These are phyloP conservation scores for Paracorniculantispora psalliotae DNA, from an alignment of 2,329 filamentous ascomycete species.

Conservation along the genomic window DNA sequence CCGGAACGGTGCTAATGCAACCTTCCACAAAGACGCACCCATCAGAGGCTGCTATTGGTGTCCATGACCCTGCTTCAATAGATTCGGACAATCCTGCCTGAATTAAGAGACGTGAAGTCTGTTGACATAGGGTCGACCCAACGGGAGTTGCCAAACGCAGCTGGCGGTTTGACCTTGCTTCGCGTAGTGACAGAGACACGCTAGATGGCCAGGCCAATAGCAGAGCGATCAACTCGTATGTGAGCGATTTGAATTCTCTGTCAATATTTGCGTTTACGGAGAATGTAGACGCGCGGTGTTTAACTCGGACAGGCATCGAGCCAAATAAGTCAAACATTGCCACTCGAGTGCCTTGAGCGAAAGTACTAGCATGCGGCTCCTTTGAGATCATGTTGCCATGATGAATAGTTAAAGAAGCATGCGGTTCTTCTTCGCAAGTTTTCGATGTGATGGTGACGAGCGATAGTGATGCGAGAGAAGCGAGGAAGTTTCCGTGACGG, in stretches of 20 bases:
- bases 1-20: conserved; percentile 65
- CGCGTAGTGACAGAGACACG: conserved; percentile 55
- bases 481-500: conserved; percentile 67
- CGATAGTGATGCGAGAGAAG: conserved; percentile 70
- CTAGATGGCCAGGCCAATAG: conserved; percentile 63
- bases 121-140: conserved; percentile 18
- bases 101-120: conserved; percentile 48
- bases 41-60: conserved; percentile 63
- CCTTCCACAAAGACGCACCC: conserved; percentile 60
- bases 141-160: conserved; percentile 31
- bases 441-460: conserved; percentile 72
- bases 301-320: conserved; percentile 83
- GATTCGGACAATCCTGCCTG: conserved; percentile 61
- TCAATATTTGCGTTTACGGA: conserved; percentile 46
- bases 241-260: conserved; percentile 62
- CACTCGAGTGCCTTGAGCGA: conserved; percentile 68
- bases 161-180: conserved; percentile 36
- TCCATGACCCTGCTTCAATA: conserved; percentile 55
- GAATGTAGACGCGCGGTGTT: conserved; percentile 60
- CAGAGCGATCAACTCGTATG: conserved; percentile 54
- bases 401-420: conserved; percentile 65
- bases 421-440: conserved; percentile 53
- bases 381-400: conserved; percentile 62
- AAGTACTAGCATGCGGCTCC: conserved; percentile 48
- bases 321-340: conserved; percentile 79